phyloP scores from a whole-genome alignment of 2,329 filamentous ascomycete species.

The Fusarium neocosmosporiellum region DNA sequence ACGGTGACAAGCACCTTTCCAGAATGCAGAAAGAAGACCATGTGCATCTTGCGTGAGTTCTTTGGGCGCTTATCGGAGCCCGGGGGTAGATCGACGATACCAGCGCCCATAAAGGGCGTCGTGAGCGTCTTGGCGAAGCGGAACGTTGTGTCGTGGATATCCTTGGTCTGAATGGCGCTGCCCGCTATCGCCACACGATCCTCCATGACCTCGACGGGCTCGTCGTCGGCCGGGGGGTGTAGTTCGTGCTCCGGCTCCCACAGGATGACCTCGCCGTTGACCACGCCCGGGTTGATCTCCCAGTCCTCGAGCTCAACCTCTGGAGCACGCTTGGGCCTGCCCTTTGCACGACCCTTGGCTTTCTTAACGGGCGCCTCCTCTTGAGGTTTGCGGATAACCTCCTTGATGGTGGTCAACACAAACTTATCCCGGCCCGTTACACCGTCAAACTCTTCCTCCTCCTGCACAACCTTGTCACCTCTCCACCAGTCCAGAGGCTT shows the following conservation, averaged over 20 bases:
- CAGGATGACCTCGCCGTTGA: constrained; percentile 71
- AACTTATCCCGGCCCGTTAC: constrained; percentile 59
- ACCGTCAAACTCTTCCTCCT: constrained; percentile 66
- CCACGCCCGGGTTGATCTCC: constrained; percentile 74
- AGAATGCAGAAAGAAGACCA: constrained; percentile 91
- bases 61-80: constrained; percentile 88
- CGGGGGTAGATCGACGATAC: constrained; percentile 88
- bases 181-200: constrained; percentile 68
- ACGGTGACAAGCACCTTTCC: constrained; percentile 86
- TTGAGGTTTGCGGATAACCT: constrained; percentile 77
- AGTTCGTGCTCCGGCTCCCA: constrained; percentile 71
- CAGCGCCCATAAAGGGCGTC: constrained; percentile 87
- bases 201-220: constrained; percentile 64
- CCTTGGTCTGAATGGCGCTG: constrained; percentile 66
- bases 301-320: constrained; percentile 73
- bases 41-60: constrained; percentile 95
- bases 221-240: constrained; percentile 64
- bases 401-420: constrained; percentile 77
- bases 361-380: constrained; percentile 57
- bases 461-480: constrained; percentile 81
- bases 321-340: constrained; percentile 48
- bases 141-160: constrained; percentile 77
- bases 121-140: constrained; percentile 89
- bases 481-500: constrained; percentile 87
- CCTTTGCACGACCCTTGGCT: constrained; percentile 44